phyloP scores from a whole-genome alignment of 176 grass and related monocot species.

The Juncus effusus region DNA sequence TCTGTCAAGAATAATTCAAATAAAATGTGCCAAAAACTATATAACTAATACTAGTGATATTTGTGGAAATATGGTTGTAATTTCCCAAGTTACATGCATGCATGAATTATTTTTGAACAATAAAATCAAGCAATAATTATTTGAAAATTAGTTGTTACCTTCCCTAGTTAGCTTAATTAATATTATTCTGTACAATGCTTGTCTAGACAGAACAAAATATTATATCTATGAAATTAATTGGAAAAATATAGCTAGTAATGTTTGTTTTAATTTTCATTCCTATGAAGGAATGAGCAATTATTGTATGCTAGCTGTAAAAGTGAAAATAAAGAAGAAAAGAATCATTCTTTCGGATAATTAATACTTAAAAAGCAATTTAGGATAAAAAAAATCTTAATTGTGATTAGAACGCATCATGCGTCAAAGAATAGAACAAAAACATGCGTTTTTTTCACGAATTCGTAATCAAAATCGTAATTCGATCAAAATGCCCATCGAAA shows the following conservation, averaged over 20 bases:
- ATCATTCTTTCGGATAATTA: not conserved
- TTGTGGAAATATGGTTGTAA: constrained; percentile 11
- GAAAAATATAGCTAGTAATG: not conserved
- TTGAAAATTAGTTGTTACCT: constrained; percentile 1
- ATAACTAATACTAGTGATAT: not conserved
- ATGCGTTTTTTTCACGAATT: no score
- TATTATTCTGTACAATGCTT: constrained; percentile 1
- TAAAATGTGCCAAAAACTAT: no score
- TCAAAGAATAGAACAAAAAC: no score
- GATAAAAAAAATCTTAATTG: no score
- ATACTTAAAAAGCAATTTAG: no score
- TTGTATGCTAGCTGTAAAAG: not conserved
- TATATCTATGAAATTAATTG: constrained; percentile 3
- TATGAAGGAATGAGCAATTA: not conserved
- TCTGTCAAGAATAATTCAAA: no score
- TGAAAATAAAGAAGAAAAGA: constrained; percentile 1
- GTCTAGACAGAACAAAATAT: not conserved
- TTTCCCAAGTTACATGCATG: not conserved
- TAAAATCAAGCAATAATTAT: constrained; percentile 3
- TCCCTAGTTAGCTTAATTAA: not conserved
- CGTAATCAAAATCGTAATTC: not conserved
- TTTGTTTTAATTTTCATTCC: not conserved
- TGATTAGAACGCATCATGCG: not conserved
- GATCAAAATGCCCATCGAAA: constrained; percentile 1
- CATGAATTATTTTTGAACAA: not conserved